These are phyloP conservation scores for Craterostigma plantagineum DNA, from an alignment of 257 asterid genomes.

Conservation along the genomic window DNA sequence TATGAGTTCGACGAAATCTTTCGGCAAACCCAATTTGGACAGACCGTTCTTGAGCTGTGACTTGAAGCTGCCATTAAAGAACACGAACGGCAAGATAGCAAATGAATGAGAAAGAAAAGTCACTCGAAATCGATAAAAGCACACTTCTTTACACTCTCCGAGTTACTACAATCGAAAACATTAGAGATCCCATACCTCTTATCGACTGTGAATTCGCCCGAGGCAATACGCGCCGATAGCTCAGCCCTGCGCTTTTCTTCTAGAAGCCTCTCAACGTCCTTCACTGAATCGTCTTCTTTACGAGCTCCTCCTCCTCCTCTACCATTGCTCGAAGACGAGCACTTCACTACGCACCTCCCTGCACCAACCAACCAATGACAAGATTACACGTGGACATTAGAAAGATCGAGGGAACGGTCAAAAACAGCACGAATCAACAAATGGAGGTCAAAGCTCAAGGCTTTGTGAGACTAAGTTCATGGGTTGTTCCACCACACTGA, in stretches of 20 bases:
- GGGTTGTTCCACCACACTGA: too few species aligned
- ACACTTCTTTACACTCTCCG: background rate
- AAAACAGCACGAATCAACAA: background rate
- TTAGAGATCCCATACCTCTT: conserved; percentile 25
- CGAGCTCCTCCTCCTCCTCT: conserved; percentile 13
- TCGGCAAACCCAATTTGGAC: conserved; percentile 54
- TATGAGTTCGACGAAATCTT: conserved; percentile 38
- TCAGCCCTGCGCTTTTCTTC: conserved; percentile 63
- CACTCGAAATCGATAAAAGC: too few species aligned
- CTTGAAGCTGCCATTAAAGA: conserved; percentile 43
- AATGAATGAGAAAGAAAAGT: too few species aligned
- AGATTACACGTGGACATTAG: background rate
- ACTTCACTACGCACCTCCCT: conserved; percentile 34
- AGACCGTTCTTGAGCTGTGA: conserved; percentile 37
- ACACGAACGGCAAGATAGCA: too few species aligned
- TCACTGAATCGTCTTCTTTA: conserved; percentile 21
- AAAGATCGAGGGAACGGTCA: conserved; percentile 4
- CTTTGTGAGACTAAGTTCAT: conserved; percentile 11
- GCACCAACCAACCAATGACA: conserved; percentile 8
- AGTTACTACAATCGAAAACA: too few species aligned
- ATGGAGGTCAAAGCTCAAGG: background rate
- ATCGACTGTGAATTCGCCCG: conserved; percentile 70
- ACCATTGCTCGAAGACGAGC: conserved; percentile 38
- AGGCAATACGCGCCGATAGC: conserved; percentile 75
- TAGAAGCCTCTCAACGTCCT: conserved; percentile 39